Conservation (phyloP, 129 eudicot species). For the Centrapalus pauciflorus region DNA sequence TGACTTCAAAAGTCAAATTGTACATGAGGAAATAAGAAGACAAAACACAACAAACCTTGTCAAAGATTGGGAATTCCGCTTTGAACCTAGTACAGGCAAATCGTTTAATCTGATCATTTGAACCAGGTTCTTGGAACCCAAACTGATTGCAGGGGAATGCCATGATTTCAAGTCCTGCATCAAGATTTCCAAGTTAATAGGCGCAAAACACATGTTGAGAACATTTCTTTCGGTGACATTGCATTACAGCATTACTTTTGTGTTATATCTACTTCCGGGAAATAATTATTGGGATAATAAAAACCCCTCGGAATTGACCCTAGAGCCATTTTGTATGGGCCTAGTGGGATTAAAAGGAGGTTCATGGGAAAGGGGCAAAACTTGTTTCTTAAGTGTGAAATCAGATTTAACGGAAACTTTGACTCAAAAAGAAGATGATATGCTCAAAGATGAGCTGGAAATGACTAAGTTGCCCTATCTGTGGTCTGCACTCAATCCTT, state of each 20-base stretch:
- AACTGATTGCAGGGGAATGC: conserved; percentile 98
- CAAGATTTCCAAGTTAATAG: conserved; percentile 7
- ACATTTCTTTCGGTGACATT: neutral
- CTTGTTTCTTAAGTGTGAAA: no score
- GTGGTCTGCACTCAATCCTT: no score
- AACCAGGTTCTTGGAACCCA: conserved; percentile 93
- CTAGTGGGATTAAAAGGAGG: no score
- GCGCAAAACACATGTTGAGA: neutral
- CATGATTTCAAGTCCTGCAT: conserved; percentile 76
- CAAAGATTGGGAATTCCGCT: conserved; percentile 92
- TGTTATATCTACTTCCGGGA: neutral
- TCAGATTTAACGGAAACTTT: no score
- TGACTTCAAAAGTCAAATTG: conserved; percentile 8
- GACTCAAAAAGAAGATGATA: no score
- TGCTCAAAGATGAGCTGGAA: no score
- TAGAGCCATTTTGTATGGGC: no score
- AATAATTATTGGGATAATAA: no score
- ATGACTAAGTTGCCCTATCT: no score
- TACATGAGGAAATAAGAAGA: neutral
- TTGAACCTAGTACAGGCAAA: conserved; percentile 86
- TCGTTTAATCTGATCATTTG: conserved; percentile 70
- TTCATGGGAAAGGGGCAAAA: no score
- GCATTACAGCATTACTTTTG: neutral
- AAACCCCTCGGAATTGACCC: no score
- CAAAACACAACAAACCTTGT: conserved; percentile 51